Conservation (phyloP, 306 rosid genomes). For the Gastrolobium bilobum region DNA sequence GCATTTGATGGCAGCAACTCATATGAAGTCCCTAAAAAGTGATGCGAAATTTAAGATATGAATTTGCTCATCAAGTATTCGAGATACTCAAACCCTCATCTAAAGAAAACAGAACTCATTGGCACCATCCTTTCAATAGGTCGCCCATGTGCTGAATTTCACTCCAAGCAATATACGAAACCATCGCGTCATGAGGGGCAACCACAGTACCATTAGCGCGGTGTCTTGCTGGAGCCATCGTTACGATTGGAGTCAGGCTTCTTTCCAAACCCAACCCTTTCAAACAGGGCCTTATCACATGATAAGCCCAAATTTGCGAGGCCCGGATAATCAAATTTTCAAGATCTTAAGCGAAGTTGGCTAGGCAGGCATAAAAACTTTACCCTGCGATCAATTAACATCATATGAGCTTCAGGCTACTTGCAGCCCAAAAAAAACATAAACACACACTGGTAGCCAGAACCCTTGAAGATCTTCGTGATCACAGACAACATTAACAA, state of each 20-base stretch:
- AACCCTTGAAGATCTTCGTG: too few relatives aligned
- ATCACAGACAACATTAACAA: too few relatives aligned
- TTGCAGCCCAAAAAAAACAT: too few relatives aligned
- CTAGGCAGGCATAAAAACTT: too few relatives aligned
- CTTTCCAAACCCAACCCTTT: not conserved
- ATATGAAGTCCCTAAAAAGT: not conserved
- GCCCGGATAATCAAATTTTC: not conserved
- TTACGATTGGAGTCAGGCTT: not conserved
- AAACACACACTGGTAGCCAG: too few relatives aligned
- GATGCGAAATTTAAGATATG: not conserved
- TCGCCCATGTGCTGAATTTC: not conserved
- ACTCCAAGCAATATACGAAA: not conserved
- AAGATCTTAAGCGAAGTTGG: too few relatives aligned
- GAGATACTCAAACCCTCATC: not conserved
- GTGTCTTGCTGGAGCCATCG: not conserved
- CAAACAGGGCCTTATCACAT: not conserved
- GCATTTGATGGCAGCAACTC: not conserved
- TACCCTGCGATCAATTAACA: too few relatives aligned
- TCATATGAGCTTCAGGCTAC: too few relatives aligned
- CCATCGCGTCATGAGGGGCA: slow-evolving; percentile 1
- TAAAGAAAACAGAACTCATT: not conserved
- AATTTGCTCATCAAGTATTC: not conserved
- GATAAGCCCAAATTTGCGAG: not conserved
- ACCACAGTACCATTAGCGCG: not conserved
- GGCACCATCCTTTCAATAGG: not conserved